These are phyloP conservation scores for Apostasia shenzhenica DNA, from an alignment of 106 monocot species.

Conservation along the genomic window DNA sequence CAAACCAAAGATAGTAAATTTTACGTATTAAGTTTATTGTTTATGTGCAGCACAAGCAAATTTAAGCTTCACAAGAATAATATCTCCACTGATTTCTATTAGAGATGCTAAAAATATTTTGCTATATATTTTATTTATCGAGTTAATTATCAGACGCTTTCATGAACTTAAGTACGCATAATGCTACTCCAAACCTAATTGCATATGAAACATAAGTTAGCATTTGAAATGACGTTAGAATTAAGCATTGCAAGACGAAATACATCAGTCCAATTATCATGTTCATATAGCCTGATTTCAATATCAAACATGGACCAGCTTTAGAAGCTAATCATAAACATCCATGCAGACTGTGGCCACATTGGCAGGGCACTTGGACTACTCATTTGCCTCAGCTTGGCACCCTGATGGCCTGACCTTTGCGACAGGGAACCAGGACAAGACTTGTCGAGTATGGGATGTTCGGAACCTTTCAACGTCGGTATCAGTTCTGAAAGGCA, in stretches of 20 bases:
- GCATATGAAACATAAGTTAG: background rate
- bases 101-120: too few species aligned
- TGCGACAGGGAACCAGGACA: constrained; percentile 38
- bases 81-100: too few species aligned
- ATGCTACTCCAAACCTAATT: too few species aligned
- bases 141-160: too few species aligned
- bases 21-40: too few species aligned
- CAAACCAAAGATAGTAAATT: background rate
- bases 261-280: background rate
- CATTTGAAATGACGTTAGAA: background rate
- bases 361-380: constrained; percentile 23
- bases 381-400: constrained; percentile 35
- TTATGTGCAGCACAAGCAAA: too few species aligned
- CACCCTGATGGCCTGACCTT: constrained; percentile 25
- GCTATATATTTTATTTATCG: too few species aligned
- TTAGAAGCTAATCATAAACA: background rate
- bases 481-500: constrained; percentile 8
- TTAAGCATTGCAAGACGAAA: background rate
- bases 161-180: too few species aligned
- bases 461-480: constrained; percentile 14
- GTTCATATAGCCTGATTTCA: too few species aligned
- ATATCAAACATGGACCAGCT: background rate
- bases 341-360: constrained; percentile 15
- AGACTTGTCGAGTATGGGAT: constrained; percentile 27
- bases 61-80: too few species aligned